Conservation (phyloP, 305 asterid genomes). For the Fraxinus albicans region DNA sequence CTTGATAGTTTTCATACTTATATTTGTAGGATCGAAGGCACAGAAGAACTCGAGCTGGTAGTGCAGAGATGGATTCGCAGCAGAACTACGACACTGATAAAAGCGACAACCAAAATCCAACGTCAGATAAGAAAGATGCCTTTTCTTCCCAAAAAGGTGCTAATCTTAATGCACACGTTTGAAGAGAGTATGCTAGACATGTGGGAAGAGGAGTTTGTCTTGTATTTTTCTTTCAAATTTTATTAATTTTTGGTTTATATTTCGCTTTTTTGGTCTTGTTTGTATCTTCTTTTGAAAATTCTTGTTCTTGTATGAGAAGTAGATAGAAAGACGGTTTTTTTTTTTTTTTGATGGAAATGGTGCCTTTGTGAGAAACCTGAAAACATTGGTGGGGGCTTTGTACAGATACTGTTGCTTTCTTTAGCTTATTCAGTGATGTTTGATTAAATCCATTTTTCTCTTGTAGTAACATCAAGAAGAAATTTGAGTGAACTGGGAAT, state of each 20-base stretch:
- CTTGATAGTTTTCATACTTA: background rate
- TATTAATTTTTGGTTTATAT: background rate
- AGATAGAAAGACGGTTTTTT: conserved; percentile 25
- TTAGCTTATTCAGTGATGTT: conserved; percentile 11
- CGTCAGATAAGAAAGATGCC: conserved; percentile 37
- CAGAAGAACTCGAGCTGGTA: conserved; percentile 61
- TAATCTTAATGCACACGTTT: background rate
- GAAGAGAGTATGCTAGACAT: background rate
- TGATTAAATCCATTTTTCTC: background rate
- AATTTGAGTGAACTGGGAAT: background rate
- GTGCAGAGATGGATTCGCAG: conserved; percentile 62
- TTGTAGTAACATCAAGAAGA: background rate
- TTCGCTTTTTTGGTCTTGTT: background rate
- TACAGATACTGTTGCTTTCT: conserved; percentile 27
- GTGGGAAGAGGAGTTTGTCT: background rate
- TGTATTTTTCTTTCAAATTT: background rate
- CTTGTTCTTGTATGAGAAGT: conserved; percentile 28
- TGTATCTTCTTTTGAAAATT: conserved; percentile 2
- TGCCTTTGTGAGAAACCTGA: conserved; percentile 1
- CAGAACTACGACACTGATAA: conserved; percentile 45
- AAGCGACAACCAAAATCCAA: conserved; percentile 45
- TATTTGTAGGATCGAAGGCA: conserved; percentile 72
- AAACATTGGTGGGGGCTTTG: conserved; percentile 18
- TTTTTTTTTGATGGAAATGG: conserved; percentile 16
- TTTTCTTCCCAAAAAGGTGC: background rate